These are phyloP conservation scores for Acaromyces ingoldii DNA, from an alignment of 1,284 basidiomycete species.

Conservation along the genomic window DNA sequence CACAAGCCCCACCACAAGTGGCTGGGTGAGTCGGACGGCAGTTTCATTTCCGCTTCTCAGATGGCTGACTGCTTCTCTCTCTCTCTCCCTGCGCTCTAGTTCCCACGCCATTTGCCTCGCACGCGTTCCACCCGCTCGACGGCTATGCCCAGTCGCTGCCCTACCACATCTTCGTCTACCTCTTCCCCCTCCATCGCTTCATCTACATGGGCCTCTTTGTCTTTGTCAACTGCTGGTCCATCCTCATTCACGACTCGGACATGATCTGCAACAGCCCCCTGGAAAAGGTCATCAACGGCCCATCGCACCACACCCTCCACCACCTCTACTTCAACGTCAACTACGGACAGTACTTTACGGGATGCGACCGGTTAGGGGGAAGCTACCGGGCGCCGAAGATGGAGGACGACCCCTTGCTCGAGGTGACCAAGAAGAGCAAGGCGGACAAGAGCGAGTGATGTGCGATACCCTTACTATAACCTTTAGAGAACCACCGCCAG, in stretches of 20 bases:
- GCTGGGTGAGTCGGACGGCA: conserved; percentile 67
- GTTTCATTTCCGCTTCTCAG: background rate
- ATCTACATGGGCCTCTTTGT: conserved; percentile 47
- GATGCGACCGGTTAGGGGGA: conserved; percentile 76
- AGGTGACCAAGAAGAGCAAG: conserved; percentile 48
- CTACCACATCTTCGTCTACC: conserved; percentile 85
- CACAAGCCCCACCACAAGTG: conserved; percentile 99
- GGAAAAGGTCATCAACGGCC: conserved; percentile 90
- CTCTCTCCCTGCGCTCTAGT: conserved; percentile 57
- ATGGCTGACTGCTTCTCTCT: conserved; percentile 1
- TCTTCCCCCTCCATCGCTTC: conserved; percentile 75
- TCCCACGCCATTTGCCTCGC: conserved; percentile 91
- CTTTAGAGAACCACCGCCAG: too few species aligned
- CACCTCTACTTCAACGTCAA: conserved; percentile 94
- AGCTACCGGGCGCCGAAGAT: conserved; percentile 83
- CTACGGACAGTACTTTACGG: conserved; percentile 94
- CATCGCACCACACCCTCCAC: conserved; percentile 93
- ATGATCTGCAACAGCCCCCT: conserved; percentile 92
- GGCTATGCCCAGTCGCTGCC: conserved; percentile 90
- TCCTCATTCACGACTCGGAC: conserved; percentile 90
- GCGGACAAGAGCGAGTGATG: conserved; percentile 6
- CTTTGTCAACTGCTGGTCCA: conserved; percentile 50
- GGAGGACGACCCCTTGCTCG: conserved; percentile 77
- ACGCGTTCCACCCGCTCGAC: conserved; percentile 95
- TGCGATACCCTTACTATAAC: background rate